These are phyloP conservation scores for Podospora sp. DNA, from an alignment of 495 filamentous ascomycete genomes.

Conservation along the genomic window DNA sequence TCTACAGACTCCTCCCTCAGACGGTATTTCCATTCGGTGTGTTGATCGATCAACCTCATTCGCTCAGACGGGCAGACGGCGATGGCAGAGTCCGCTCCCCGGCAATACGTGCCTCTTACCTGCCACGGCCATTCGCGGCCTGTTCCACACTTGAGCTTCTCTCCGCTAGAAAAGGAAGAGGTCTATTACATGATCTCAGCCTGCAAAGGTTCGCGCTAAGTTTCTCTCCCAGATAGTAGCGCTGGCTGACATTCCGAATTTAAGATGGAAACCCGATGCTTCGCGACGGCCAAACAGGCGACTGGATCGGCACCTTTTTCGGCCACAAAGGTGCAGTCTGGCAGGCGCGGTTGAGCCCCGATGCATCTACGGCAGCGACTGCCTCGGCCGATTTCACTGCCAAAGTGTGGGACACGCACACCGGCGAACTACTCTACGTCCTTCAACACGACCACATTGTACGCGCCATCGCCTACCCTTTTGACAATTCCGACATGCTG, in stretches of 20 bases:
- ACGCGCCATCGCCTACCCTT: conserved; percentile 86
- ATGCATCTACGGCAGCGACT: conserved; percentile 85
- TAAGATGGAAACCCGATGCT: conserved; percentile 98
- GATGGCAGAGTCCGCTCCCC: conserved; percentile 53
- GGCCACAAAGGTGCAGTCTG: conserved; percentile 98
- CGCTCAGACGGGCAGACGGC: conserved; percentile 4
- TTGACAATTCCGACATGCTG: conserved; percentile 71
- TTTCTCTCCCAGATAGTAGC: not conserved
- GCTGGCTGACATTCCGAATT: conserved; percentile 16
- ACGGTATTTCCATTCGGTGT: not conserved
- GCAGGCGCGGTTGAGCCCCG: conserved; percentile 87
- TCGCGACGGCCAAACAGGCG: conserved; percentile 91
- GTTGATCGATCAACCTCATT: not conserved
- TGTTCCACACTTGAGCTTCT: conserved; percentile 94
- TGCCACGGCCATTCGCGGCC: conserved; percentile 97
- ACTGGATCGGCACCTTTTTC: conserved; percentile 98
- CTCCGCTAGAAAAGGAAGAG: conserved; percentile 76
- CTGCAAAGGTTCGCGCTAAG: conserved; percentile 75
- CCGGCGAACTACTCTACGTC: conserved; percentile 85
- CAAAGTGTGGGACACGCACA: conserved; percentile 96
- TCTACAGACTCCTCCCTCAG: not conserved
- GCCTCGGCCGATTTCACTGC: conserved; percentile 96
- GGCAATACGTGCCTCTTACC: conserved; percentile 78
- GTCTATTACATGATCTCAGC: conserved; percentile 96
- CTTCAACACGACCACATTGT: conserved; percentile 93